Evolutionary conservation across 139 green algal genomes (phyloP).

Genomic region (Pleodorina starrii): DNA sequence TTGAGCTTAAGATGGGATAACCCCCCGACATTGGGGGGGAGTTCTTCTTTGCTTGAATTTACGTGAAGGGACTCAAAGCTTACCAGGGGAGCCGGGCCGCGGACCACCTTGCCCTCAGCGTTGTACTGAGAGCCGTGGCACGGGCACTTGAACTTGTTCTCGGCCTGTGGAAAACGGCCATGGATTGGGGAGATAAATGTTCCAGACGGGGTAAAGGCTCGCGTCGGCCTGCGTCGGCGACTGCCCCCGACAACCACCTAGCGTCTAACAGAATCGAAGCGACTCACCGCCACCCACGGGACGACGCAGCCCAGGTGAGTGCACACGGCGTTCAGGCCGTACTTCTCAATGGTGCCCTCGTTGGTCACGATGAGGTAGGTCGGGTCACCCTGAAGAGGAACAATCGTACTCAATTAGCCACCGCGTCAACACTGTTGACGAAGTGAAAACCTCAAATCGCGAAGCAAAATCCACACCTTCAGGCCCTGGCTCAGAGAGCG

Average conservation of each 20-base stretch:
- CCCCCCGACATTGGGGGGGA: no score
- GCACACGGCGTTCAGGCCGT: constrained; percentile 99
- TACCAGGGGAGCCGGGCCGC: constrained; percentile 93
- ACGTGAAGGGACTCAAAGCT: no score
- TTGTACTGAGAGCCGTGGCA: constrained; percentile 99
- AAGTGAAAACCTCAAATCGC: no score
- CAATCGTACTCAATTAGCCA: no score
- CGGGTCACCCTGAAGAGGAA: constrained; percentile 87
- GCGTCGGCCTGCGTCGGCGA: no score
- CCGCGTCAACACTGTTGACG: no score
- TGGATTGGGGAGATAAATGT: no score
- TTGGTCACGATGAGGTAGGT: constrained; percentile 97
- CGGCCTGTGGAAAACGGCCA: constrained; percentile 71
- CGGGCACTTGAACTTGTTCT: constrained; percentile 99
- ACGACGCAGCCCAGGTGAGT: constrained; percentile 99
- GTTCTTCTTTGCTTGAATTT: no score
- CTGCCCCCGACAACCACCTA: background rate
- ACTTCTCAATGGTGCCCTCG: constrained; percentile 90
- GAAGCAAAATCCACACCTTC: constrained; percentile 81
- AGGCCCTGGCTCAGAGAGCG: constrained; percentile 94
- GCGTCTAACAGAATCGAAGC: no score
- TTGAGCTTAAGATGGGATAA: no score
- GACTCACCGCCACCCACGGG: constrained; percentile 93
- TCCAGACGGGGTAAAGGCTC: no score
- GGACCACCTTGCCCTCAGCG: constrained; percentile 93